phyloP scores from a whole-genome alignment of 768 basidiomycete genomes.

The Phanerochaete sordida region DNA sequence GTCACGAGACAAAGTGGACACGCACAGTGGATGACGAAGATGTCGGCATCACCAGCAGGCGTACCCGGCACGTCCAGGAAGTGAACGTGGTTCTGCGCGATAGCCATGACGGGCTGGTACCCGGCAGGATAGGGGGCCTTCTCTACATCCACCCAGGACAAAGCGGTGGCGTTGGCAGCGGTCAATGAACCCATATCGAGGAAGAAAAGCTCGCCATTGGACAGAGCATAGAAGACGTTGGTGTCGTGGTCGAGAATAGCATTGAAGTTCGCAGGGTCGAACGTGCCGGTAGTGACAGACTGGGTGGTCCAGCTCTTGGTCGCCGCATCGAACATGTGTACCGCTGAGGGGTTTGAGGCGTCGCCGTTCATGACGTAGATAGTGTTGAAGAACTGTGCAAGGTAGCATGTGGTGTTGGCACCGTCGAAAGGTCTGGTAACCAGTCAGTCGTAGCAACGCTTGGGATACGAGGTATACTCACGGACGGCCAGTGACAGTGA shows the following conservation, averaged over 20 bases:
- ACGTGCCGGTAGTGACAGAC: slow-evolving; percentile 44
- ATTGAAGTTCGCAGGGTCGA: slow-evolving; percentile 61
- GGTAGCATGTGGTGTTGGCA: slow-evolving; percentile 63
- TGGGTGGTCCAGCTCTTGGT: slow-evolving; percentile 81
- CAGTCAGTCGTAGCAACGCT: slow-evolving; percentile 1
- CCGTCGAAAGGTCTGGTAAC: slow-evolving; percentile 59
- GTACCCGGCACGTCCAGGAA: slow-evolving; percentile 72
- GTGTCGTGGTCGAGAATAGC: slow-evolving; percentile 93
- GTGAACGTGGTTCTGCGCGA: slow-evolving; percentile 84
- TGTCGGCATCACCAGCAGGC: slow-evolving; percentile 64
- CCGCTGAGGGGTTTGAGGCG: slow-evolving; percentile 55
- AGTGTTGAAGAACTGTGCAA: slow-evolving; percentile 80
- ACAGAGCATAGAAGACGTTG: slow-evolving; percentile 80
- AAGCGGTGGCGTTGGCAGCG: slow-evolving; percentile 50
- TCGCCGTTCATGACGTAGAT: slow-evolving; percentile 85
- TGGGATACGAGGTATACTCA: slow-evolving; percentile 35
- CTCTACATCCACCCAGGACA: slow-evolving; percentile 65
- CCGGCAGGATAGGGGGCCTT: slow-evolving; percentile 46
- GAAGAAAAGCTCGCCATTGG: slow-evolving; percentile 58
- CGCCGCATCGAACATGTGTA: slow-evolving; percentile 80
- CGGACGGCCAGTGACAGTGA: slow-evolving; percentile 77
- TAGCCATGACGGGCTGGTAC: slow-evolving; percentile 73
- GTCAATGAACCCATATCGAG: slow-evolving; percentile 69
- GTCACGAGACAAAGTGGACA: slow-evolving; percentile 2
- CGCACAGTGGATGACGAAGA: slow-evolving; percentile 89